Evolutionary conservation across 2,329 filamentous ascomycete genomes (phyloP).

Genomic region (Talaromyces amestolkiae): DNA sequence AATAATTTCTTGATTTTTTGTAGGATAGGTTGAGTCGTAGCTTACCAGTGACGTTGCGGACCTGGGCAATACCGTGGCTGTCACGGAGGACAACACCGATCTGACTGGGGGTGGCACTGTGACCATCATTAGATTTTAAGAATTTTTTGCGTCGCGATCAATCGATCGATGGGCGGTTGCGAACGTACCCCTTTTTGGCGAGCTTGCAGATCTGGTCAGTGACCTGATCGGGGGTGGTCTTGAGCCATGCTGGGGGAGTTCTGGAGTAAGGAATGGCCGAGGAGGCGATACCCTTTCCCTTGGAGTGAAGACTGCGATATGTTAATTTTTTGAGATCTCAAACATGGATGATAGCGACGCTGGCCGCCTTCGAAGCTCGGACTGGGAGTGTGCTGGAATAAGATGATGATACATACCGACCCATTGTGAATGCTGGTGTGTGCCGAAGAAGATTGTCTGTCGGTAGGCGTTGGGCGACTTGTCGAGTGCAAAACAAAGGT

Average conservation of each 20-base stretch:
- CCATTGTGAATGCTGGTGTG: conserved; percentile 24
- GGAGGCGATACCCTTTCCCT: conserved; percentile 98
- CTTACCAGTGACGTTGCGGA: conserved; percentile 95
- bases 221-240: conserved; percentile 97
- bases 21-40: neutral
- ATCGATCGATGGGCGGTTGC: conserved; percentile 53
- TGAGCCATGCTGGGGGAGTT: conserved; percentile 89
- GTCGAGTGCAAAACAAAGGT: conserved; percentile 15
- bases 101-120: conserved; percentile 87
- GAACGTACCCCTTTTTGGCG: conserved; percentile 20
- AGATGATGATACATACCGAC: conserved; percentile 17
- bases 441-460: conserved; percentile 17
- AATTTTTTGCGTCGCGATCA: conserved; percentile 76
- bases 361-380: neutral
- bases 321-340: conserved; percentile 46
- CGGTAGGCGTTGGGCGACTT: conserved; percentile 20
- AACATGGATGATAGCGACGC: neutral
- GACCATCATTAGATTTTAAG: neutral
- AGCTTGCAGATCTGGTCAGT: conserved; percentile 72
- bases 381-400: neutral
- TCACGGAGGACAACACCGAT: conserved; percentile 99
- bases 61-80: conserved; percentile 95
- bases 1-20: too few species aligned
- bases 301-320: conserved; percentile 79
- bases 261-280: conserved; percentile 97